Evolutionary conservation across 2,329 filamentous ascomycete genomes (phyloP).

Genomic region (Neofusicoccum umdonicola): DNA sequence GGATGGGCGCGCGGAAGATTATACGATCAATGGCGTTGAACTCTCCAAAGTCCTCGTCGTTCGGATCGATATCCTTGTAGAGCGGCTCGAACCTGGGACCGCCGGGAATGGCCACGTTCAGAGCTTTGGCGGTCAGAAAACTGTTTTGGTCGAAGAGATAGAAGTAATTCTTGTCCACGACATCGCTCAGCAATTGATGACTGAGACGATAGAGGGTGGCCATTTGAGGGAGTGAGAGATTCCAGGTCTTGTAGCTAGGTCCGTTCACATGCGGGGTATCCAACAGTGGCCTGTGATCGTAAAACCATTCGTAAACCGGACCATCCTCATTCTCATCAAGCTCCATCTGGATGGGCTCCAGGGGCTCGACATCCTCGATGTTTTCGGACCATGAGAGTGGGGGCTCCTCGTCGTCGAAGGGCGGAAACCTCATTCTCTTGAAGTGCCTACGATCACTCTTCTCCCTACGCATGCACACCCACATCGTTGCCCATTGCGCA

Average conservation of each 20-base stretch:
- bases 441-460: slow-evolving; percentile 95
- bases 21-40: slow-evolving; percentile 99
- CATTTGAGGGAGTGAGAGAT: slow-evolving; percentile 90
- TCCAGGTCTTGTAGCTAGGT: slow-evolving; percentile 95
- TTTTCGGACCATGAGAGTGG: slow-evolving; percentile 98
- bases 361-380: slow-evolving; percentile 94
- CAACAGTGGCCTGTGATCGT: slow-evolving; percentile 85
- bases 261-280: slow-evolving; percentile 95
- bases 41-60: slow-evolving; percentile 98
- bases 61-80: slow-evolving; percentile 98
- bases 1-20: slow-evolving; percentile 92
- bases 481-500: slow-evolving; percentile 99
- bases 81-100: slow-evolving; percentile 94
- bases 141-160: slow-evolving; percentile 95
- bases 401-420: slow-evolving; percentile 97
- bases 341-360: slow-evolving; percentile 98
- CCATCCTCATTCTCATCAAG: slow-evolving; percentile 90
- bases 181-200: slow-evolving; percentile 83
- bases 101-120: slow-evolving; percentile 97
- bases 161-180: slow-evolving; percentile 95
- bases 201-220: slow-evolving; percentile 90
- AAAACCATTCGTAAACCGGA: slow-evolving; percentile 94
- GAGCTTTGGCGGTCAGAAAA: slow-evolving; percentile 91
- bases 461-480: slow-evolving; percentile 96
- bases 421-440: slow-evolving; percentile 98